Conservation (phyloP, 2,329 filamentous ascomycete species). For the Diaporthe longicolla region DNA sequence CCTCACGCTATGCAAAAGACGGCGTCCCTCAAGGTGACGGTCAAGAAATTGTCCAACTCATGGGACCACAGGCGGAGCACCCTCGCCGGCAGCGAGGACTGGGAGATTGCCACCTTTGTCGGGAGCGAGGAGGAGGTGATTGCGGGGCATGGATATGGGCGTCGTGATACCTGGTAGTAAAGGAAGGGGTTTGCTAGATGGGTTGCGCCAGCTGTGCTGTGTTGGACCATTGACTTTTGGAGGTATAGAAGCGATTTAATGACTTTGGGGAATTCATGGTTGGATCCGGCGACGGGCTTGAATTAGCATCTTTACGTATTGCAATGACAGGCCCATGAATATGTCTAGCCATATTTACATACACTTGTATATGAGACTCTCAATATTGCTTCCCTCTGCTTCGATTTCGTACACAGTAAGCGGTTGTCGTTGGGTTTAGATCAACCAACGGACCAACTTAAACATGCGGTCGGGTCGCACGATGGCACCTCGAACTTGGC, state of each 20-base stretch:
- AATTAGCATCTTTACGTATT: constrained; percentile 19
- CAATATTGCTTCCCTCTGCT: neutral
- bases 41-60: constrained; percentile 41
- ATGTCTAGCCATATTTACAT: neutral
- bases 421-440: neutral
- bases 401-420: neutral
- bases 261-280: neutral
- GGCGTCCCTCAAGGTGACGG: constrained; percentile 40
- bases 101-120: constrained; percentile 41
- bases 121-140: constrained; percentile 39
- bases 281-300: constrained; percentile 9
- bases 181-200: constrained; percentile 10
- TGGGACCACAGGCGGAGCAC: constrained; percentile 42
- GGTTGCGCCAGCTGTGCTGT: constrained; percentile 41
- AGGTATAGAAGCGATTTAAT: constrained; percentile 12
- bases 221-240: constrained; percentile 11
- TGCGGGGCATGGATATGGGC: constrained; percentile 36
- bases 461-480: neutral
- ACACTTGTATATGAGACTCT: neutral
- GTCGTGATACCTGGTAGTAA: constrained; percentile 30
- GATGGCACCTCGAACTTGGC: neutral
- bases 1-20: neutral
- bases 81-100: constrained; percentile 32
- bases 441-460: too few species aligned
- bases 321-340: constrained; percentile 28